Evolutionary conservation across 2,329 filamentous ascomycete genomes (phyloP).

Genomic region (Fusarium lateritium): DNA sequence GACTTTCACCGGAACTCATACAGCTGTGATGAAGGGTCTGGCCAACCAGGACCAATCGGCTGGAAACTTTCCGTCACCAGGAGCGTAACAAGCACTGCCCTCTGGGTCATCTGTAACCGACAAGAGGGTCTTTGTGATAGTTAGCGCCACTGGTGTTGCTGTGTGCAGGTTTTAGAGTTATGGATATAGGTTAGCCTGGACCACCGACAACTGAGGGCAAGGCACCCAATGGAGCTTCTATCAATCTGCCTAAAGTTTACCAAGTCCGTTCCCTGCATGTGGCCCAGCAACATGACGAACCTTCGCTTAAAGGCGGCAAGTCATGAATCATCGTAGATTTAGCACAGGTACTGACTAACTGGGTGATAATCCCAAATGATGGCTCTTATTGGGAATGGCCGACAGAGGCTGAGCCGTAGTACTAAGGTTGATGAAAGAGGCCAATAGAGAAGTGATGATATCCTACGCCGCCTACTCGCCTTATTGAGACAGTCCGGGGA

Average conservation of each 20-base stretch:
- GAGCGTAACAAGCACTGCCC: slow-evolving; percentile 16
- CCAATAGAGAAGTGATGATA: background rate
- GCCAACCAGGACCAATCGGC: background rate
- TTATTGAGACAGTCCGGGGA: background rate
- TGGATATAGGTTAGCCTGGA: background rate
- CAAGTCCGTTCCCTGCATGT: background rate
- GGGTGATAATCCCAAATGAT: slow-evolving; percentile 1
- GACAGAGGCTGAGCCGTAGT: slow-evolving; percentile 12
- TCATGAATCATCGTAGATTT: slow-evolving; percentile 9
- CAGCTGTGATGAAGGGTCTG: background rate
- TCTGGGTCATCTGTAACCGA: background rate
- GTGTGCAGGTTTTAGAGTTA: background rate
- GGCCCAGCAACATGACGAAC: background rate
- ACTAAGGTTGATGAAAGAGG: background rate
- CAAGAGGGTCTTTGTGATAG: background rate
- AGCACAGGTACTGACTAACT: background rate
- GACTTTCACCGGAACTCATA: background rate
- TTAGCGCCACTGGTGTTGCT: background rate
- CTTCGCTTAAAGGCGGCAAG: background rate
- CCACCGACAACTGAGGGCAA: slow-evolving; percentile 1
- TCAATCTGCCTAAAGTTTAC: background rate
- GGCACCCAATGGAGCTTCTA: slow-evolving; percentile 1
- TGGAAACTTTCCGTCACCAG: background rate
- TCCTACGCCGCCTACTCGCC: background rate
- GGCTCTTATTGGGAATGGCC: slow-evolving; percentile 2